Conservation (phyloP, 345 rosid species). For the Dipteronia dyeriana region DNA sequence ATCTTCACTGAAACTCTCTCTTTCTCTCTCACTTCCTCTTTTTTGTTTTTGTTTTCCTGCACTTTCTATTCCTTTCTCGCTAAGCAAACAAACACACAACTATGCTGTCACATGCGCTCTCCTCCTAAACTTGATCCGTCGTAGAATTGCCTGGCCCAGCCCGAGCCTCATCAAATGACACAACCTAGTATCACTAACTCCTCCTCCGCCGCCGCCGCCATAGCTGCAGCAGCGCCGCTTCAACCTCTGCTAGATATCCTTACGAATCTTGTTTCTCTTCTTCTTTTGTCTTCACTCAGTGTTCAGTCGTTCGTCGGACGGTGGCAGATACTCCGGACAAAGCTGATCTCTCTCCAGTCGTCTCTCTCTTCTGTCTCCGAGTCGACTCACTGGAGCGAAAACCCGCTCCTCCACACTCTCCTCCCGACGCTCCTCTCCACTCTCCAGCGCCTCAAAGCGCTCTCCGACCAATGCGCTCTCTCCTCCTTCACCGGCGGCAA, state of each 20-base stretch:
- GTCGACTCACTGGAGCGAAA: constrained; percentile 71
- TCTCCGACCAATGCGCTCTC: constrained; percentile 56
- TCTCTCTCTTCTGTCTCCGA: constrained; percentile 59
- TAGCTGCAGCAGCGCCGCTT: constrained; percentile 37
- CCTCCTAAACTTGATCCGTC: background rate
- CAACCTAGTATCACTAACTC: constrained; percentile 17
- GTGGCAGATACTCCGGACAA: constrained; percentile 70
- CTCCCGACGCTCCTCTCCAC: constrained; percentile 69
- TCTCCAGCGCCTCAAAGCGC: constrained; percentile 72
- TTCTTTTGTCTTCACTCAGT: constrained; percentile 56
- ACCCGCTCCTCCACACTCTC: constrained; percentile 71
- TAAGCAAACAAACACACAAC: constrained; percentile 3
- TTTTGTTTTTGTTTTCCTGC: no score
- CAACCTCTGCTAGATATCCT: constrained; percentile 62
- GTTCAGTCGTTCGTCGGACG: constrained; percentile 69
- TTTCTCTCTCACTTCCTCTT: background rate
- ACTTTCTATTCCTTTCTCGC: constrained; percentile 26
- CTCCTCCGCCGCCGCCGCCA: constrained; percentile 15
- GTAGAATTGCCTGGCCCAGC: background rate
- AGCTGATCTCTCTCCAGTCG: constrained; percentile 55
- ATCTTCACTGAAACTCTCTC: background rate
- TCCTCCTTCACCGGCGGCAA: constrained; percentile 65
- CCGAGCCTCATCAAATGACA: constrained; percentile 31
- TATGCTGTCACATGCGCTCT: constrained; percentile 15
- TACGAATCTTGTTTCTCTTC: constrained; percentile 59